Evolutionary conservation across 805 yeast genomes (phyloP).

Genomic region (Wickerhamomyces canadensis): DNA sequence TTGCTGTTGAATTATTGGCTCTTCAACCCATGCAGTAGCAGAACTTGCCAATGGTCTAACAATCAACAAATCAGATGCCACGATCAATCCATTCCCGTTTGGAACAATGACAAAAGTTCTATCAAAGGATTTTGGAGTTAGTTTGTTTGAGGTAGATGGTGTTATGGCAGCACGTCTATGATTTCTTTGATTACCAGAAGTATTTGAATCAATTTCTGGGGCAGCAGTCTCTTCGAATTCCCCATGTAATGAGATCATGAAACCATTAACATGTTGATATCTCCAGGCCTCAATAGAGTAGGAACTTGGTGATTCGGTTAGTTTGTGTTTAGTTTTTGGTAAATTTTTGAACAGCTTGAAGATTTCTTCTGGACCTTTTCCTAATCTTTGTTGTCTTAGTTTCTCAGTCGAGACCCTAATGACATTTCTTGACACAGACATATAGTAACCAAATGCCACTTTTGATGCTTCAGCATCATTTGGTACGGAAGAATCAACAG

Average conservation of each 20-base stretch:
- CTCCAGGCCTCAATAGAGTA: constrained; percentile 79
- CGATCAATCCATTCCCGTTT: constrained; percentile 64
- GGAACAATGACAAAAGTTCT: constrained; percentile 74
- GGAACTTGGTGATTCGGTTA: constrained; percentile 53
- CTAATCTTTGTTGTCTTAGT: constrained; percentile 52
- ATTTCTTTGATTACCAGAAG: constrained; percentile 14
- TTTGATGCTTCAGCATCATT: constrained; percentile 28
- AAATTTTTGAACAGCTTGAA: constrained; percentile 53
- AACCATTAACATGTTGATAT: constrained; percentile 66
- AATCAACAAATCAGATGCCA: constrained; percentile 79
- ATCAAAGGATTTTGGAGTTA: constrained; percentile 75
- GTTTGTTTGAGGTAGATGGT: constrained; percentile 26
- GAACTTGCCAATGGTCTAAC: constrained; percentile 55
- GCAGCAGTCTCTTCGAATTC: constrained; percentile 63
- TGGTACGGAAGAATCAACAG: constrained; percentile 71
- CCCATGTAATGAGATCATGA: constrained; percentile 80
- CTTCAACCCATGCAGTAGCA: constrained; percentile 46
- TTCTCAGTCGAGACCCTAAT: constrained; percentile 50
- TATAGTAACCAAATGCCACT: constrained; percentile 58
- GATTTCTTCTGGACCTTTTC: constrained; percentile 66
- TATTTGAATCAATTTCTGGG: constrained; percentile 37
- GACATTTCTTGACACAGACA: constrained; percentile 73
- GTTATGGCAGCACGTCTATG: constrained; percentile 25
- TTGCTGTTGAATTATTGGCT: constrained; percentile 1
- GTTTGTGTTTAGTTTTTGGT: constrained; percentile 75